phyloP scores from a whole-genome alignment of 805 yeast genomes.

The Pichia eremophila region DNA sequence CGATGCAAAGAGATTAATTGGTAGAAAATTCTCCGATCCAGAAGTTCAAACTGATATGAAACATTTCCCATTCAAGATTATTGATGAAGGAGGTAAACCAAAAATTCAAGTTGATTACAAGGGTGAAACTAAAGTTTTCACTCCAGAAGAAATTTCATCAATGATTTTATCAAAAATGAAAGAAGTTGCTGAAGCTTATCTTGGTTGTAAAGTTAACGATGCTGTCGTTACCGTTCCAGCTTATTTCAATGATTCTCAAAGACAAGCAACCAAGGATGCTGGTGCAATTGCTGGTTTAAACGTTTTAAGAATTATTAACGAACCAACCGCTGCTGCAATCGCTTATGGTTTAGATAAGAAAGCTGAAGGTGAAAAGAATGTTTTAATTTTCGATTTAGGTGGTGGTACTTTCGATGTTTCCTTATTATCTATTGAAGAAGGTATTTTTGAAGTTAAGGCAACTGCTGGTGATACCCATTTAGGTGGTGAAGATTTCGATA shows the following conservation, averaged over 20 bases:
- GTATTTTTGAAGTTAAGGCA: constrained; percentile 73
- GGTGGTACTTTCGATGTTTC: constrained; percentile 85
- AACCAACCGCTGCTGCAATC: constrained; percentile 81
- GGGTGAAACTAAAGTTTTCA: constrained; percentile 84
- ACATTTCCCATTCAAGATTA: constrained; percentile 88
- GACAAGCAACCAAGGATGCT: constrained; percentile 77
- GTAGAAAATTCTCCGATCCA: constrained; percentile 80
- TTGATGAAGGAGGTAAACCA: constrained; percentile 81
- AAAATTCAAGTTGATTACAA: constrained; percentile 84
- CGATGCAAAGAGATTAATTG: constrained; percentile 89
- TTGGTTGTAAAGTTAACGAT: constrained; percentile 44
- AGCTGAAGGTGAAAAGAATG: constrained; percentile 37
- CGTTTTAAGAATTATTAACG: constrained; percentile 68
- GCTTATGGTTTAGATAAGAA: constrained; percentile 66
- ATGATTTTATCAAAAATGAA: constrained; percentile 71
- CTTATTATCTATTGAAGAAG: constrained; percentile 66
- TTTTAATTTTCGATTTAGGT: constrained; percentile 66
- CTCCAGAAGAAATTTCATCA: constrained; percentile 92
- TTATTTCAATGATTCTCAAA: constrained; percentile 71
- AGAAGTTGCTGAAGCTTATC: constrained; percentile 50
- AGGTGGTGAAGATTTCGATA: constrained; percentile 84
- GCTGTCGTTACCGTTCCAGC: constrained; percentile 86
- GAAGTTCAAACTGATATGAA: constrained; percentile 73
- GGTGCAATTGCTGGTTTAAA: constrained; percentile 70
- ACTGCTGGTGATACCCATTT: constrained; percentile 80